Percentiles rank a stretch among this genome's conserved stretches.
Evolutionary conservation across 2,329 filamentous ascomycete genomes (phyloP).

Genomic region (Coniochaeta hoffmannii): DNA sequence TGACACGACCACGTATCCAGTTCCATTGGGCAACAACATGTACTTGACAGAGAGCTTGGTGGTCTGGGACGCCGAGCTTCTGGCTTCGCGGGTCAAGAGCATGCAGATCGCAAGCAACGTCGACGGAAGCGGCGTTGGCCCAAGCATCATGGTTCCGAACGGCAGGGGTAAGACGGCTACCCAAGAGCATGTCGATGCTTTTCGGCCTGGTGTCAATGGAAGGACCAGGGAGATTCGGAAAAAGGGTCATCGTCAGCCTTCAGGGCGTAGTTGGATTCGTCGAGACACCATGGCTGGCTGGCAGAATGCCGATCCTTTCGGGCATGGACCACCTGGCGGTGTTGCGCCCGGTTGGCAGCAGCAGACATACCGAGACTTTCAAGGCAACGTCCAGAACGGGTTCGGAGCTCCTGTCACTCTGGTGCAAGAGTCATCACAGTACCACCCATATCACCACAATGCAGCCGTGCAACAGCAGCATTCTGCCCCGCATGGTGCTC

Average conservation of each 20-base stretch:
- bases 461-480: too few relatives aligned
- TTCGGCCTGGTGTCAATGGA: background rate
- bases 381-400: background rate
- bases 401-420: background rate
- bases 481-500: background rate
- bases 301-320: background rate
- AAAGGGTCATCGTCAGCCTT: background rate
- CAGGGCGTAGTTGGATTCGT: background rate
- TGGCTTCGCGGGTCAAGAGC: background rate
- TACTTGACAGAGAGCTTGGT: background rate
- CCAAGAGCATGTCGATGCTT: background rate
- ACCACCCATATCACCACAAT: background rate
- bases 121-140: background rate
- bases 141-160: background rate
- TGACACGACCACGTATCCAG: background rate
- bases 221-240: background rate
- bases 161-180: background rate
- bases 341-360: background rate
- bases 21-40: slow-evolving; percentile 1
- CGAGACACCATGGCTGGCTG: background rate
- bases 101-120: background rate
- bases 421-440: background rate
- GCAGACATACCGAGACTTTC: too few relatives aligned
- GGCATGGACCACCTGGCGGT: background rate
- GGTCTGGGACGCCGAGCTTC: background rate